Percentiles rank a stretch among this genome's conserved stretches.
Conservation (phyloP, 2,329 filamentous ascomycete species). For the Ilyonectria robusta region DNA sequence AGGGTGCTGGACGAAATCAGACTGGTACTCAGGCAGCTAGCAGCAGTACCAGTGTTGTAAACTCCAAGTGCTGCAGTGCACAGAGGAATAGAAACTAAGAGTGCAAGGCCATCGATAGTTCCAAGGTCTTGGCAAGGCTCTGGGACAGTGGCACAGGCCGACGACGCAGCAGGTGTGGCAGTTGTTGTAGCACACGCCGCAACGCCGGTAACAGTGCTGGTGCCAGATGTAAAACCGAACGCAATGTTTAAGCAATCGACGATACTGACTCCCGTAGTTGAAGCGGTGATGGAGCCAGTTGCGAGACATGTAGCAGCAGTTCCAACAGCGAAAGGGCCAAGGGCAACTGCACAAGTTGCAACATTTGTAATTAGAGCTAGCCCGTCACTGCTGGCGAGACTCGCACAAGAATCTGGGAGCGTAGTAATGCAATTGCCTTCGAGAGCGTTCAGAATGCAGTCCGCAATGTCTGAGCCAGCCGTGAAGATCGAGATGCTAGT, state of each 20-base stretch:
- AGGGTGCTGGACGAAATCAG: slow-evolving; percentile 4
- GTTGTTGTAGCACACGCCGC: slow-evolving; percentile 1
- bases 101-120: slow-evolving; percentile 20
- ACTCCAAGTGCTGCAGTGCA: slow-evolving; percentile 33
- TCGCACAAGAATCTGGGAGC: slow-evolving; percentile 15
- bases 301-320: slow-evolving; percentile 28
- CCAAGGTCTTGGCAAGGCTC: slow-evolving; percentile 26
- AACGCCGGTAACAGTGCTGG: neutral
- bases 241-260: slow-evolving; percentile 16
- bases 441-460: slow-evolving; percentile 24
- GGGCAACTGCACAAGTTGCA: slow-evolving; percentile 17
- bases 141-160: slow-evolving; percentile 27
- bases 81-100: slow-evolving; percentile 23
- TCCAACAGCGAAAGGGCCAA: slow-evolving; percentile 29
- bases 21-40: slow-evolving; percentile 16
- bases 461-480: slow-evolving; percentile 26
- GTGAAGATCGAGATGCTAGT: slow-evolving; percentile 7
- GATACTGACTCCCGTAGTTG: neutral
- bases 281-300: slow-evolving; percentile 7
- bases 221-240: slow-evolving; percentile 17
- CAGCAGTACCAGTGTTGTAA: slow-evolving; percentile 13
- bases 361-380: slow-evolving; percentile 13
- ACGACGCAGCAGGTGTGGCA: slow-evolving; percentile 5
- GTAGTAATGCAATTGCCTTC: slow-evolving; percentile 22
- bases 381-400: neutral